Base-by-base conservation (phyloP, 179 eudicot genomes). In the Actinidia chinensis region DNA sequence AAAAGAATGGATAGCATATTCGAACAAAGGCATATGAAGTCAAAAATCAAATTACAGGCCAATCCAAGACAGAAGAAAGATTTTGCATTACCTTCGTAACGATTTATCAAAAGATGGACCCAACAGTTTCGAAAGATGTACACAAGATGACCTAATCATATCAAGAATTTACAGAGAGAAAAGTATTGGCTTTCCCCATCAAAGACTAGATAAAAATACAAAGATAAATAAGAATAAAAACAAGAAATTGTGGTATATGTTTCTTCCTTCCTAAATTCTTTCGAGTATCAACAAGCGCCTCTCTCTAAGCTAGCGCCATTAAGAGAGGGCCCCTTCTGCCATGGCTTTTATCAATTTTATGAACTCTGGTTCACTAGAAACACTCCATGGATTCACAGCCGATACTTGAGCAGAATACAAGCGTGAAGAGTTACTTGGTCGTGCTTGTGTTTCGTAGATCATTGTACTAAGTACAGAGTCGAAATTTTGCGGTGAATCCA, bases 371-470 rank as follows among this genome's bases (percentile, higher is more conserved):
- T 93, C 98, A 80, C 86, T 95, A 18, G 92, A 78, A 25, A 95
- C 94, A 33, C 82, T 91, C 95, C 97, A 93, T n/a, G 99, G 99
- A 76, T 95, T 95, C 82, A 95, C 78, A 1, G 97, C 99, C n/a
- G 97, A 89, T 43, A 71, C 93, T 84, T 89, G 90, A 68, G 97
- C 90, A 44, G 99, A 95, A 79, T 95, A 95, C 48, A 91, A 87
- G 40, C 87, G 85, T 7, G 89, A 84, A 66, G 82, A 77, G 73
- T 89, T 91, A 13, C 77, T 81, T 6, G 90, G 74, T 50, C 88
- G 86, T 18, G 84, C 85, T 80, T 91, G 83, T 71, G 80, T 79
- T 86, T 90, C 83, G 54, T 93, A 93, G 46, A 86, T 52, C 94
- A 93, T 91, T 33, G 85, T 80, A 74, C 70, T 75, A 42, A 95